Conservation (phyloP, 768 basidiomycete species). For the Mycena epipterygia region DNA sequence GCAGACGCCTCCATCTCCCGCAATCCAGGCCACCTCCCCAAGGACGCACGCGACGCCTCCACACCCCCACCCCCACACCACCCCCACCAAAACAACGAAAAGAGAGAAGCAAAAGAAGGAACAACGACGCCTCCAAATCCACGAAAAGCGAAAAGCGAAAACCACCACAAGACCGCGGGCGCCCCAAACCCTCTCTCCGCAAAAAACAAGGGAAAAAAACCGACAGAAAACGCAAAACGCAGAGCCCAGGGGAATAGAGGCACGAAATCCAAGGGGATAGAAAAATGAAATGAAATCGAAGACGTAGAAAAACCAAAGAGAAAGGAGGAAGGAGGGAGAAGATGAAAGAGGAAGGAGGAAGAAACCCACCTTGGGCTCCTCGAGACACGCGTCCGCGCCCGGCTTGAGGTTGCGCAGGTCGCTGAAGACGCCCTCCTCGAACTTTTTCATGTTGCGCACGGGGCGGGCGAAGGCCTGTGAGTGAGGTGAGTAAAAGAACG, state of each 20-base stretch:
- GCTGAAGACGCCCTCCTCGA: conserved; percentile 96
- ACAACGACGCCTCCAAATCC: too few species aligned
- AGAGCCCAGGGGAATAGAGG: too few species aligned
- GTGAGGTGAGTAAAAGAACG: neutral
- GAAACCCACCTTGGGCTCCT: conserved; percentile 91
- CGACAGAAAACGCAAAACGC: neutral
- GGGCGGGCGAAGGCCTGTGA: conserved; percentile 85
- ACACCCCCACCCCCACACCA: too few species aligned
- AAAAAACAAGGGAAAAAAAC: neutral
- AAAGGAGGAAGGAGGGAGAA: conserved; percentile 8
- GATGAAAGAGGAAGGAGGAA: neutral
- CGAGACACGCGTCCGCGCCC: conserved; percentile 90
- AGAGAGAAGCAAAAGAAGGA: too few species aligned
- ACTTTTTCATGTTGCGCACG: conserved; percentile 95
- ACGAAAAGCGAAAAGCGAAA: too few species aligned
- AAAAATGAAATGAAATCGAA: neutral
- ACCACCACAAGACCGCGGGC: too few species aligned
- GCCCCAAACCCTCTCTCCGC: neutral
- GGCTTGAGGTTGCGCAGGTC: conserved; percentile 96
- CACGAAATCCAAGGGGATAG: too few species aligned
- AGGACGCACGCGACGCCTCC: too few species aligned
- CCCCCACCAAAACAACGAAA: too few species aligned
- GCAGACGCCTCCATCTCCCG: too few species aligned
- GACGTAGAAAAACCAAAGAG: conserved; percentile 31
- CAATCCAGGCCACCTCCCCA: too few species aligned